Evolutionary conservation across 192 early-diverging fungal species (phyloP), one percentile per base, ranked within the genome.

Genomic region (Backusella tuberculispora): DNA sequence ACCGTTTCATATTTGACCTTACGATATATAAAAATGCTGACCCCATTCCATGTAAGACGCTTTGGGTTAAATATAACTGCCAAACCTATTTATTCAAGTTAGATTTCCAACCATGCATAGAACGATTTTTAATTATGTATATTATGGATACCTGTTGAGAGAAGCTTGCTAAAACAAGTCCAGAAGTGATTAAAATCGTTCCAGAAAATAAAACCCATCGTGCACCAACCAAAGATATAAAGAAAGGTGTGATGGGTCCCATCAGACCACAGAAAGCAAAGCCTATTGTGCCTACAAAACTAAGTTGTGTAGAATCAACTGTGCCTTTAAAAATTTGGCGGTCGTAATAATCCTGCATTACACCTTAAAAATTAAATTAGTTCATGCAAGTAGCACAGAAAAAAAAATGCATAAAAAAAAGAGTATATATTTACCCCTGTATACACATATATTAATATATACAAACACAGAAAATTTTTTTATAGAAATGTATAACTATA

Each of bases 1-100:
- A 34, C 2, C 29, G 29, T 34, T 34, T 34, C 29, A 34, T 34
- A 34, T 34, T 34, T 5, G 50, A n/a, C 3, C 48, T 73, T 7
- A 53, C 73, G 5, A 53, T 63, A 60, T 74, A 79, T 34, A 67
- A 47, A 26, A 79, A 41, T 13, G 78, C 74, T 7, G 73, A 78
- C 5, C 88, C 88, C 29, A 85, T 43, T 14, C 88, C 89, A 44
- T 81, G 87, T 12, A 90, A 66, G 24, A 89, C 73, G 4, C 88
- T 87, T 75, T 90, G 89, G 13, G 85, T 86, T 17, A 90, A 66
- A 47, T 86, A 76, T 41, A 90, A 66, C 53, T 89, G 89, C 88
- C 88, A 90, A 19, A 85, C 24, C 53, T 53, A 53, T 43, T 43
- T 43, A 9, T 43, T 34, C 29, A 34, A 34, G 29, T 34, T 34